Base-by-base conservation (phyloP, 2,329 filamentous ascomycete species). In the Blastomyces gilchristii region DNA sequence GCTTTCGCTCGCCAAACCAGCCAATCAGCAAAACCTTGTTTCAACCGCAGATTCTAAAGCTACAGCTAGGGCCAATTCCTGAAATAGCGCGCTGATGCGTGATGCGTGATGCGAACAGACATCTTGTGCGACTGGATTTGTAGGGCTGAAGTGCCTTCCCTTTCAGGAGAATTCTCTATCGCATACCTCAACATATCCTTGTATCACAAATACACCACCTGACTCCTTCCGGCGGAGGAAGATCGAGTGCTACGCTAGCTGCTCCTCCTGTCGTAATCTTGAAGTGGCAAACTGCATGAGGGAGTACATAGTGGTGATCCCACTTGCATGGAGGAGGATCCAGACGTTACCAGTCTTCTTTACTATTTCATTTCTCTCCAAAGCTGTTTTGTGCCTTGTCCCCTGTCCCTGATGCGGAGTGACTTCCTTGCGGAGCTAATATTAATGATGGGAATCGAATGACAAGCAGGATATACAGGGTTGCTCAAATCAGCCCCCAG, bases 11-110 rank as follows among this genome's bases (percentile, higher is more conserved):
- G 58, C 58, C 28, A 59, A 59, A 59, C 7, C 28, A 59, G 28
- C 58, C 58, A 49, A 59, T 59, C 58, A 59, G 28, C 25, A 28
- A 49, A 59, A 49, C 43, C 43, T 49, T 14, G 28, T 28, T 59
- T 49, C 25, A 49, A 59, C 41, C 16, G 9, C 43, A 43, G 8
- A 59, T 49, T 34, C 16, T 31, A 58, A 11, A 49, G 22, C 22
- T 22, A 49, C 47, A 49, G 50, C 50, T 0, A 56, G 34, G 8
- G 11, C 22, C 34, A 39, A 25, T 22, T 39, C 34, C 34, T 34
- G 22, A 41, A 56, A 56, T 56, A 41, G 37, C 9, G 37, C n/a
- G n/a, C n/a, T 22, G n/a, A 22, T 5, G 34, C 34, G 34, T 34
- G 34, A 7, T 39, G 37, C 37, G 9, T 39, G 34, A 9, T 37